Conservation (phyloP, 805 yeast species). For the Yarrowia sp. region DNA sequence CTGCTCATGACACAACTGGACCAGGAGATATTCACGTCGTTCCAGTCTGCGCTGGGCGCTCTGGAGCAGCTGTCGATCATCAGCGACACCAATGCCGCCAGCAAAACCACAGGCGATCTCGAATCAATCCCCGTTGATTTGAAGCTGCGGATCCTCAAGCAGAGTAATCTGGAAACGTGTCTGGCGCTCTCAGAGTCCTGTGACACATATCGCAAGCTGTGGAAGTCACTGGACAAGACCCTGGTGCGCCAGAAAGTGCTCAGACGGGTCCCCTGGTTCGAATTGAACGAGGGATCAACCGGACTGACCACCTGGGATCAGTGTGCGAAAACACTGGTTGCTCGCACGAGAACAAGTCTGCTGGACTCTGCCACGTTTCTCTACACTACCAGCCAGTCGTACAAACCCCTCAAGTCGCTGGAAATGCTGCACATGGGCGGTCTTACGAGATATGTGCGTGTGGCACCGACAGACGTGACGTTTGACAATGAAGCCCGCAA, state of each 20-base stretch:
- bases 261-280: not conserved
- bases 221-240: not conserved
- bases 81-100: not conserved
- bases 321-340: not conserved
- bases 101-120: not conserved
- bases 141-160: not conserved
- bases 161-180: not conserved
- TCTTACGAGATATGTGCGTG: not conserved
- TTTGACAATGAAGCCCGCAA: not conserved
- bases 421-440: not conserved
- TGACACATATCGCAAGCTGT: not conserved
- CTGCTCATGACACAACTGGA: not conserved
- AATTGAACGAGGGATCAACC: not conserved
- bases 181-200: constrained; percentile 1
- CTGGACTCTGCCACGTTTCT: not conserved
- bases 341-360: not conserved
- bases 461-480: not conserved
- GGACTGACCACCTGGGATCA: not conserved
- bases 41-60: not conserved
- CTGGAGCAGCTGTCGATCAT: not conserved
- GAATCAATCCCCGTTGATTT: not conserved
- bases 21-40: not conserved
- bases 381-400: no score
- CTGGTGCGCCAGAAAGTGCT: constrained; percentile 2
- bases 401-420: not conserved